Conservation (phyloP, 805 yeast species). For the Hanseniaspora guilliermondii region DNA sequence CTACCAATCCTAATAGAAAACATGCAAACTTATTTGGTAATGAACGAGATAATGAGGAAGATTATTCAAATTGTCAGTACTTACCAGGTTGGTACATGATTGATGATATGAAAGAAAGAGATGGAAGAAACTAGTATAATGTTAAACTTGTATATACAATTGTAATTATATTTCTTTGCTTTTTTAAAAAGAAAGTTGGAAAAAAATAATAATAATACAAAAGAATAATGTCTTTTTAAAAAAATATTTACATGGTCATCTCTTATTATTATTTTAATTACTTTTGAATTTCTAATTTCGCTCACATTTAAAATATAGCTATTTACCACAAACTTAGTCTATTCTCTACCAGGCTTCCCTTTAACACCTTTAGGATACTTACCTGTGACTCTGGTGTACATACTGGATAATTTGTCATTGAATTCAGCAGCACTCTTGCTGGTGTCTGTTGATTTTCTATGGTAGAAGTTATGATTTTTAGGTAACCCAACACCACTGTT, state of each 20-base stretch:
- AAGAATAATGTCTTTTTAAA: neutral
- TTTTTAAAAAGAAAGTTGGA: neutral
- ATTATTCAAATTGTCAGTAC: slow-evolving; percentile 5
- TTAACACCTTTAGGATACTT: slow-evolving; percentile 24
- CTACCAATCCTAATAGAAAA: slow-evolving; percentile 12
- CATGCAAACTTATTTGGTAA: slow-evolving; percentile 15
- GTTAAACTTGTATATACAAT: neutral
- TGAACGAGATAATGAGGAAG: neutral
- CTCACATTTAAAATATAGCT: too few species aligned
- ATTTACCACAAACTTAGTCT: neutral
- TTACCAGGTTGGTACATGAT: slow-evolving; percentile 28
- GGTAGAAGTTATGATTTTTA: slow-evolving; percentile 20
- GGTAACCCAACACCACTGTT: slow-evolving; percentile 1
- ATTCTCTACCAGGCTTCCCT: neutral
- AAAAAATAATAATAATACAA: too few species aligned
- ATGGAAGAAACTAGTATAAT: slow-evolving; percentile 22
- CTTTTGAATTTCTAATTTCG: too few species aligned
- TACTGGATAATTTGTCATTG: slow-evolving; percentile 42
- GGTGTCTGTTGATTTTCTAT: slow-evolving; percentile 18
- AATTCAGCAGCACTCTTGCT: slow-evolving; percentile 30
- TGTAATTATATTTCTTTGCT: neutral
- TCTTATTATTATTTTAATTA: neutral
- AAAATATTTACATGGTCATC: neutral
- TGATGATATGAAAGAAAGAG: slow-evolving; percentile 25
- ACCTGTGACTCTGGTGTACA: slow-evolving; percentile 39